phyloP scores from a whole-genome alignment of 1,284 basidiomycete species.

The Sanghuangporus baumii region DNA sequence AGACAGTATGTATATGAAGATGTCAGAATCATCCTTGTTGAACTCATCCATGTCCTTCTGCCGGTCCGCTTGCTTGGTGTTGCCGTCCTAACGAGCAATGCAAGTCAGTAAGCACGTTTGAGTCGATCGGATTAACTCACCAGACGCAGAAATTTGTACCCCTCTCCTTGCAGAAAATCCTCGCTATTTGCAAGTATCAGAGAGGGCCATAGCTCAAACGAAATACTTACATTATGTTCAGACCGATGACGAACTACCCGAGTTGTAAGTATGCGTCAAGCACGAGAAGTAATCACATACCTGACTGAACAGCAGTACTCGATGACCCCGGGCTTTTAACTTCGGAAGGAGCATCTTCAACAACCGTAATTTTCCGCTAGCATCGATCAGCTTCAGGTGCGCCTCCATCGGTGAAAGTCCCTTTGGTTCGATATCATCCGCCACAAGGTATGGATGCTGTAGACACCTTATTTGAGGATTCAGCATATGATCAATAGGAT shows the following conservation, averaged over 20 bases:
- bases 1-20: slow-evolving; percentile 88
- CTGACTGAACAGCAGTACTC: slow-evolving; percentile 96
- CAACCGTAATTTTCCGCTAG: slow-evolving; percentile 83
- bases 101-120: slow-evolving; percentile 18
- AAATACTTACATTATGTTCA: slow-evolving; percentile 58
- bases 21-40: slow-evolving; percentile 81
- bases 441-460: slow-evolving; percentile 89
- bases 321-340: slow-evolving; percentile 85
- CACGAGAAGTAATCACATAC: slow-evolving; percentile 39
- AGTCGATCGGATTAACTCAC: slow-evolving; percentile 38
- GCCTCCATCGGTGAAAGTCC: slow-evolving; percentile 54
- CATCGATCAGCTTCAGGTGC: slow-evolving; percentile 79
- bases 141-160: slow-evolving; percentile 85
- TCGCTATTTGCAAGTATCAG: slow-evolving; percentile 36
- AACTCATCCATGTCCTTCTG: slow-evolving; percentile 95
- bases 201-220: not conserved
- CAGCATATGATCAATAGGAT: not conserved
- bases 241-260: slow-evolving; percentile 85
- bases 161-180: slow-evolving; percentile 88
- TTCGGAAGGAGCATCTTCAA: slow-evolving; percentile 82
- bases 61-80: slow-evolving; percentile 79
- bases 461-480: slow-evolving; percentile 46
- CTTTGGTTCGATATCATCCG: slow-evolving; percentile 75
- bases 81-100: slow-evolving; percentile 64
- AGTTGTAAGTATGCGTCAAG: slow-evolving; percentile 3